Conservation (phyloP, 805 yeast genomes). For the Priceomyces carsonii region DNA sequence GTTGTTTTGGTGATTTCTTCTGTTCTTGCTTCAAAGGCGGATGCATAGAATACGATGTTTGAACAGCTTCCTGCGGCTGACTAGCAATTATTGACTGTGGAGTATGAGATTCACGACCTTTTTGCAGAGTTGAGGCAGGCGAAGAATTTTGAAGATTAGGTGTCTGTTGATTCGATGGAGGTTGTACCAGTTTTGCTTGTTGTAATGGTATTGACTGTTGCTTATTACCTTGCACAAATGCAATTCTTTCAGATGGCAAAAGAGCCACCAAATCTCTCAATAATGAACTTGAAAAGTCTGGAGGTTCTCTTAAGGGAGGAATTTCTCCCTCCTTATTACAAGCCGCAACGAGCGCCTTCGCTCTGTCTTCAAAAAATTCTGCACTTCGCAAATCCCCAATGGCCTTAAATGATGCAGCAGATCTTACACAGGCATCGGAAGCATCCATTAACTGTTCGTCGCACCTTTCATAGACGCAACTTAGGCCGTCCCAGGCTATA, state of each 20-base stretch:
- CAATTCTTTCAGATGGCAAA: constrained; percentile 41
- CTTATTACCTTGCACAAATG: constrained; percentile 29
- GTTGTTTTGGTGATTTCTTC: constrained; percentile 18
- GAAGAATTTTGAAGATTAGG: constrained; percentile 7
- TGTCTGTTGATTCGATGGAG: constrained; percentile 9
- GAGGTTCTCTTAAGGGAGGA: constrained; percentile 47
- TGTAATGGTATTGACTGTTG: constrained; percentile 1
- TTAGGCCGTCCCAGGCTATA: constrained; percentile 62
- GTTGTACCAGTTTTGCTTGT: constrained; percentile 4
- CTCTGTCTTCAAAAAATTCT: constrained; percentile 42
- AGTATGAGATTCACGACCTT: constrained; percentile 9
- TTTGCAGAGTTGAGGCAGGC: constrained; percentile 11
- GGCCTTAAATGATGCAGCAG: constrained; percentile 49
- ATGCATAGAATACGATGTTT: constrained; percentile 12
- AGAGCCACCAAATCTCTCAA: constrained; percentile 45
- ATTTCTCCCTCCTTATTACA: constrained; percentile 44
- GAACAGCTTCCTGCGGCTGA: constrained; percentile 15
- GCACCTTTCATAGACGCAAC: constrained; percentile 63
- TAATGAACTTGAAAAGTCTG: constrained; percentile 46
- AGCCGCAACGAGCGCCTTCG: constrained; percentile 43
- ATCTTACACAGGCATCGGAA: constrained; percentile 56
- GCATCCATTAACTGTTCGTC: constrained; percentile 62
- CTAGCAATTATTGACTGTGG: constrained; percentile 12
- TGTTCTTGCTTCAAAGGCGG: constrained; percentile 12
- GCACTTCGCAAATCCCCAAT: constrained; percentile 48